Percentiles rank a stretch among this genome's conserved stretches.
phyloP scores from a whole-genome alignment of 2,329 filamentous ascomycete species.

The Zasmidium citrigriseum region DNA sequence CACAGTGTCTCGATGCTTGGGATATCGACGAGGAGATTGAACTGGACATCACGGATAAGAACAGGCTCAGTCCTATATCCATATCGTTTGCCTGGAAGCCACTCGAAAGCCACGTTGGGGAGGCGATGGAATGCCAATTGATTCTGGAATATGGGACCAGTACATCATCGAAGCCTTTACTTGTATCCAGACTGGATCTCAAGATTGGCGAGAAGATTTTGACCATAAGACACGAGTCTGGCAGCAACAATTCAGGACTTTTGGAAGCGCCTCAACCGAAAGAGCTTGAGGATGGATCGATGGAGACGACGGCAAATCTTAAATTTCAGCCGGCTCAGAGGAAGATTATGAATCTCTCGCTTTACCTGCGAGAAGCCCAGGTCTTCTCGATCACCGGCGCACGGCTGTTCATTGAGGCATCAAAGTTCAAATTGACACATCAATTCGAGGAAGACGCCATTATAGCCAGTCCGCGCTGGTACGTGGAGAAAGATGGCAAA shows the following conservation, averaged over 20 bases:
- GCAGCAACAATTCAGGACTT: background rate
- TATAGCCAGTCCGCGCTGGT: conserved; percentile 14
- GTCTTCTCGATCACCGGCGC: conserved; percentile 67
- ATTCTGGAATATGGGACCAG: conserved; percentile 50
- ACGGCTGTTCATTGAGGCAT: conserved; percentile 62
- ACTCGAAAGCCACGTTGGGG: conserved; percentile 60
- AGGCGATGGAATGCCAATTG: conserved; percentile 59
- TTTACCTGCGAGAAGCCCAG: conserved; percentile 80
- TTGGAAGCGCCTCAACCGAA: background rate
- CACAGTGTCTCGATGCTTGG: conserved; percentile 20
- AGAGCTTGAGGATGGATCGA: conserved; percentile 17
- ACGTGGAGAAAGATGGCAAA: conserved; percentile 14
- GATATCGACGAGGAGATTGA: conserved; percentile 13
- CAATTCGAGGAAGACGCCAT: conserved; percentile 47
- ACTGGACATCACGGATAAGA: conserved; percentile 21
- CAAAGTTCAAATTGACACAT: conserved; percentile 68
- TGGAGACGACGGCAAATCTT: conserved; percentile 16
- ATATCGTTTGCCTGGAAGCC: conserved; percentile 56
- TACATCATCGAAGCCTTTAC: conserved; percentile 22
- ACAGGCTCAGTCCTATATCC: conserved; percentile 42
- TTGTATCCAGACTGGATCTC: conserved; percentile 22
- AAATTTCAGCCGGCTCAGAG: conserved; percentile 7
- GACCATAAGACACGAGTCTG: conserved; percentile 17
- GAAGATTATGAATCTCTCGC: conserved; percentile 66
- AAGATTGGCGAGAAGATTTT: conserved; percentile 19